Evolutionary conservation across 73 alveolate species (phyloP).

Genomic region (Uronychia setigera): DNA sequence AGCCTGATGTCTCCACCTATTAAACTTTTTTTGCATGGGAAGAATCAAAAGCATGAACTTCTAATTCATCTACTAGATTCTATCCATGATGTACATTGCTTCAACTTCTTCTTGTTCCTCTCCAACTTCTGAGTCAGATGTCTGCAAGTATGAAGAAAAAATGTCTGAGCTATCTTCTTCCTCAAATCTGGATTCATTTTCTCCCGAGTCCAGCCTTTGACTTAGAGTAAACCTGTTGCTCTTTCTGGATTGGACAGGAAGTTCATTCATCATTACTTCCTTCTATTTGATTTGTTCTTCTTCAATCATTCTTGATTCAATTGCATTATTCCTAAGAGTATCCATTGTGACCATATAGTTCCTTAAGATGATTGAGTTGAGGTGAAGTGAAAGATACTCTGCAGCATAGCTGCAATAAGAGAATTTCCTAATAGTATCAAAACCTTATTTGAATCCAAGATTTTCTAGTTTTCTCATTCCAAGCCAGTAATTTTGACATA

Average conservation of each 20-base stretch:
- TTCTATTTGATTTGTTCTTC: background rate
- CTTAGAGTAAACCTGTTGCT: no score
- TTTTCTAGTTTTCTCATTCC: background rate
- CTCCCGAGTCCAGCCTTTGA: no score
- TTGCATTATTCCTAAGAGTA: background rate
- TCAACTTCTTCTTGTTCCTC: background rate
- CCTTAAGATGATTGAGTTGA: background rate
- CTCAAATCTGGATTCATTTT: background rate
- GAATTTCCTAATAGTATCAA: background rate
- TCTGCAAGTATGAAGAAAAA: background rate
- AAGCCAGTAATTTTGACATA: background rate
- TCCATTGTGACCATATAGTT: background rate
- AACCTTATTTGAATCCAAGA: background rate
- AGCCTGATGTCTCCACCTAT: background rate
- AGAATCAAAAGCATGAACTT: background rate
- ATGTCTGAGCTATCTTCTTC: background rate
- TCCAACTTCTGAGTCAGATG: background rate
- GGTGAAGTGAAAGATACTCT: background rate
- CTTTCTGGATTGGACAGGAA: no score
- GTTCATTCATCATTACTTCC: no score
- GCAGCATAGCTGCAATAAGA: conserved; percentile 1
- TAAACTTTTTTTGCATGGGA: background rate
- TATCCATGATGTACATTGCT: background rate
- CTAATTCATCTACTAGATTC: background rate
- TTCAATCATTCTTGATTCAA: background rate